A percentile compares a stretch with the other conserved stretches of the same genome.
Conservation (phyloP, 805 yeast species). For the Candida silvicultrix region DNA sequence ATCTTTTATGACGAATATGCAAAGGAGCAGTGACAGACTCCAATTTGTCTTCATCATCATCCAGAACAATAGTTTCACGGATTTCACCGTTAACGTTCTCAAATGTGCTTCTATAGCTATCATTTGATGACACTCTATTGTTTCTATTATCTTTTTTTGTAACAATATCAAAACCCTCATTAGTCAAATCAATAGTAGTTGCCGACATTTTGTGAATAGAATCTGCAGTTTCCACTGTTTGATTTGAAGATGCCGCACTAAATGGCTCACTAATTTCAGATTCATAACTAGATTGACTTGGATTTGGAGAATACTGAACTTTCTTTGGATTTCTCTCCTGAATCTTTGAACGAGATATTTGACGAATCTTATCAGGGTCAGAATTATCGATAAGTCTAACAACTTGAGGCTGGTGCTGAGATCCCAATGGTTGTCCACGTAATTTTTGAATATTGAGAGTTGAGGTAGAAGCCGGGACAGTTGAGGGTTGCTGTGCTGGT, state of each 20-base stretch:
- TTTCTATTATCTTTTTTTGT: not conserved
- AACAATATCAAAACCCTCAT: slow-evolving; percentile 3
- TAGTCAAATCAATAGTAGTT: slow-evolving; percentile 9
- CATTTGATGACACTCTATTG: not conserved
- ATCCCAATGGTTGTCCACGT: not conserved
- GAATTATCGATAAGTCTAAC: not conserved
- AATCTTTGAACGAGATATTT: not conserved
- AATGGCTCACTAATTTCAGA: slow-evolving; percentile 20
- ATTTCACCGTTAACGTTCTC: slow-evolving; percentile 13
- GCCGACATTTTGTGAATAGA: not conserved
- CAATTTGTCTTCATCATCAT: slow-evolving; percentile 13
- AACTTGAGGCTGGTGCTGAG: not conserved
- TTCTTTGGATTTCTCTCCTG: slow-evolving; percentile 1
- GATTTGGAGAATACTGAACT: slow-evolving; percentile 7
- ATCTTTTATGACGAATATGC: slow-evolving; percentile 2
- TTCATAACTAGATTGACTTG: slow-evolving; percentile 20
- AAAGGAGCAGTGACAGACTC: not conserved
- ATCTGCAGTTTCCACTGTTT: slow-evolving; percentile 7
- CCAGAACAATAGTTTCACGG: slow-evolving; percentile 18
- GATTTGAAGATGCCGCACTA: slow-evolving; percentile 8
- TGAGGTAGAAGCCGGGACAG: not conserved
- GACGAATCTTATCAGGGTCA: slow-evolving; percentile 16
- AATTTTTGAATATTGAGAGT: not conserved
- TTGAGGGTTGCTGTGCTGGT: not conserved
- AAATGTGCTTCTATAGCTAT: slow-evolving; percentile 9